Percentiles rank a stretch among this genome's conserved stretches.
phyloP scores from a whole-genome alignment of 345 rosid species.

The Combretum micranthum region DNA sequence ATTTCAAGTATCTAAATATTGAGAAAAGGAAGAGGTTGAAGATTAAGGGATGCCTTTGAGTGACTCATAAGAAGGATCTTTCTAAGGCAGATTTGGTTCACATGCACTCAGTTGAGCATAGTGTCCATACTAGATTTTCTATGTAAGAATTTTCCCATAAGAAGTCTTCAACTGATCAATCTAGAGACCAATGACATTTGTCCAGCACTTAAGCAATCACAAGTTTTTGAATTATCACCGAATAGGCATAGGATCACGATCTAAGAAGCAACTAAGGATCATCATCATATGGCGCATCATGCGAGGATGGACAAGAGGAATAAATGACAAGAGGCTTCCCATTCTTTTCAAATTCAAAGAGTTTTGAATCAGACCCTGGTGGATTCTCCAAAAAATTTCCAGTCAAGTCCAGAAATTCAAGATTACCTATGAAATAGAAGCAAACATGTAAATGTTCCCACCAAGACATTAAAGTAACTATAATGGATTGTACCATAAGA shows the following conservation, averaged over 20 bases:
- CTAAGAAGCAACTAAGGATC: constrained; percentile 44
- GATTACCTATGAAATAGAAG: constrained; percentile 34
- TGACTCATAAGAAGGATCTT: too few species aligned
- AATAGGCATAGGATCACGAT: background rate
- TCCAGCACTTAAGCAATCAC: too few species aligned
- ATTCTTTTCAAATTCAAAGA: constrained; percentile 47
- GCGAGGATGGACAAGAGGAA: constrained; percentile 20
- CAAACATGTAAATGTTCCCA: background rate
- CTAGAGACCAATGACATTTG: too few species aligned
- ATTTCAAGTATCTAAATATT: too few species aligned
- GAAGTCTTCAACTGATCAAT: too few species aligned
- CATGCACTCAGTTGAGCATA: too few species aligned
- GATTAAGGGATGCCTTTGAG: too few species aligned
- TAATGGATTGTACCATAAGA: background rate
- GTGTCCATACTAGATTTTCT: too few species aligned
- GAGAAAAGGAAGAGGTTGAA: too few species aligned
- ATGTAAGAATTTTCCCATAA: too few species aligned
- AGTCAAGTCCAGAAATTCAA: constrained; percentile 66
- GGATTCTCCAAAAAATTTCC: constrained; percentile 49
- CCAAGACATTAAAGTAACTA: background rate
- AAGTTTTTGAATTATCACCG: too few species aligned
- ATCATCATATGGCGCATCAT: constrained; percentile 57
- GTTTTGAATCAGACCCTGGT: constrained; percentile 27
- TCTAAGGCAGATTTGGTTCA: too few species aligned
- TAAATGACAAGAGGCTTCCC: constrained; percentile 59